Evolutionary conservation across 2,329 filamentous ascomycete genomes (phyloP).

Genomic region (Aspergillus sp.): DNA sequence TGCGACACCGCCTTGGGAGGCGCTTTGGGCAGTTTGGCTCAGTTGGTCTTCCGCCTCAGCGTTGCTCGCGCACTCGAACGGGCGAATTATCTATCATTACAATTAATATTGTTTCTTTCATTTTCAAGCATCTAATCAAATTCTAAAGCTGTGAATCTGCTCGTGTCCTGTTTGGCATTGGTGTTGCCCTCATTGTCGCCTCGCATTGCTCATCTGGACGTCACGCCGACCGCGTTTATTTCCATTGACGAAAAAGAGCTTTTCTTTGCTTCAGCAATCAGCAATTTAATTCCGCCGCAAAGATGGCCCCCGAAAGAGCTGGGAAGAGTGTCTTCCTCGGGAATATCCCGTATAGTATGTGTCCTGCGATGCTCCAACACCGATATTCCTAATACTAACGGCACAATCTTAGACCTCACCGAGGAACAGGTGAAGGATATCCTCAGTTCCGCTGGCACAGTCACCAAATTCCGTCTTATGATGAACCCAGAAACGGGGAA

Average conservation of each 20-base stretch:
- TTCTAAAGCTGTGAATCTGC: no score
- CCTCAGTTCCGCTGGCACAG: constrained; percentile 83
- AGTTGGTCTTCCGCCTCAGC: no score
- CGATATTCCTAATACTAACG: constrained; percentile 10
- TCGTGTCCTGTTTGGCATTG: background rate
- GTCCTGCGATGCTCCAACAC: constrained; percentile 49
- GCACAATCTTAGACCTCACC: constrained; percentile 65
- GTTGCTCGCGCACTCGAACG: no score
- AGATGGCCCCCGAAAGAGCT: constrained; percentile 41
- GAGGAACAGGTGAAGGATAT: constrained; percentile 96
- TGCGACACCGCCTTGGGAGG: no score
- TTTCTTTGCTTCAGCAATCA: no score
- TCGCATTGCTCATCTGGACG: no score
- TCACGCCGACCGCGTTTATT: no score
- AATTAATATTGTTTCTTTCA: no score
- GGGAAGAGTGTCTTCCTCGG: constrained; percentile 45
- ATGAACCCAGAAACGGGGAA: constrained; percentile 93
- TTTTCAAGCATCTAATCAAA: no score
- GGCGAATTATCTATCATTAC: no score
- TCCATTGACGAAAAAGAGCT: no score
- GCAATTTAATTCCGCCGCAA: background rate
- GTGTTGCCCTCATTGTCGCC: background rate
- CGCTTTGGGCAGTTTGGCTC: no score
- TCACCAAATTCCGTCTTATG: constrained; percentile 86
- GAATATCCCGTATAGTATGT: constrained; percentile 66